Conservation (phyloP, 2,329 filamentous ascomycete species). For the Trichoderma arundinaceum region DNA sequence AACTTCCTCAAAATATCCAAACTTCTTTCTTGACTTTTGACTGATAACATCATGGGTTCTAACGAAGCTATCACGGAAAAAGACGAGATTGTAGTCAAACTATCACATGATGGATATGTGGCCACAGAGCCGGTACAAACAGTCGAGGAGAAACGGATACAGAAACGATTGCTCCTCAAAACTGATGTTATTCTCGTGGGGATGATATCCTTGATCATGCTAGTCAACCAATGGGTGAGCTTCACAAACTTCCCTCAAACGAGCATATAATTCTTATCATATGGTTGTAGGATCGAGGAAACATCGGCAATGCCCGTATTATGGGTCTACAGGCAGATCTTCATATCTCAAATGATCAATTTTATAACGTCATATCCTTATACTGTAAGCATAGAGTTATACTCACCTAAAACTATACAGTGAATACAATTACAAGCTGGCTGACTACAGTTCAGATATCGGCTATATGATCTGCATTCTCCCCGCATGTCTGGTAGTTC, state of each 20-base stretch:
- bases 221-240: neutral
- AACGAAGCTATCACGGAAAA: no score
- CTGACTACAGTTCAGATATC: neutral
- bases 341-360: slow-evolving; percentile 2
- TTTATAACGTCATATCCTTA: slow-evolving; percentile 9
- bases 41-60: no score
- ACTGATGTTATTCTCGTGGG: neutral
- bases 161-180: neutral
- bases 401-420: neutral
- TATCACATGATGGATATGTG: neutral
- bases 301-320: slow-evolving; percentile 7
- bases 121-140: neutral
- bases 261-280: neutral
- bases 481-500: neutral
- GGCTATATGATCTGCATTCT: slow-evolving; percentile 22
- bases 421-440: neutral
- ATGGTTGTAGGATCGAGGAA: slow-evolving; percentile 11
- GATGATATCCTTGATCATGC: neutral
- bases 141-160: neutral
- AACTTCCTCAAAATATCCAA: no score
- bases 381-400: neutral
- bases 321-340: slow-evolving; percentile 15
- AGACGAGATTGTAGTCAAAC: neutral
- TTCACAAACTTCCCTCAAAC: neutral
- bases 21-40: neutral